Conservation (phyloP, 768 basidiomycete genomes). For the Tephrocybe sp. region DNA sequence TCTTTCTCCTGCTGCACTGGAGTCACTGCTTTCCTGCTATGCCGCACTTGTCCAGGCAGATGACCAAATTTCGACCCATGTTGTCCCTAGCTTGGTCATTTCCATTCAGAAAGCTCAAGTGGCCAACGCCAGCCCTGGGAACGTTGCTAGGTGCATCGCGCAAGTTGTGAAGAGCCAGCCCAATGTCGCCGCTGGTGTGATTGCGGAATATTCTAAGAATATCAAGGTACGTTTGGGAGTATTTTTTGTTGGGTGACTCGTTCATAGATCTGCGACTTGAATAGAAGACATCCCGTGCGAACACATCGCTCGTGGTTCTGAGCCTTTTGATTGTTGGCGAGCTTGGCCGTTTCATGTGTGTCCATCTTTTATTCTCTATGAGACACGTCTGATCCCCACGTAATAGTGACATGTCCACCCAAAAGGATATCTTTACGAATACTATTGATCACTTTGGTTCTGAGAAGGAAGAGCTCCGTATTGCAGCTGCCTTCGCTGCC, state of each 20-base stretch:
- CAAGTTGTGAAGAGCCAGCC: slow-evolving; percentile 73
- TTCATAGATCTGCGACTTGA: neutral
- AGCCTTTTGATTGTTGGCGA: slow-evolving; percentile 90
- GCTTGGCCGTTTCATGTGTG: slow-evolving; percentile 86
- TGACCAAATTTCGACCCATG: slow-evolving; percentile 73
- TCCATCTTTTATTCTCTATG: slow-evolving; percentile 13
- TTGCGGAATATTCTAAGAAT: slow-evolving; percentile 80
- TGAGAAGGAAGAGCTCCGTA: slow-evolving; percentile 81
- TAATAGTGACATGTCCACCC: slow-evolving; percentile 81
- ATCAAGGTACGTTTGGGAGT: slow-evolving; percentile 54
- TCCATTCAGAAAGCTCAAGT: slow-evolving; percentile 64
- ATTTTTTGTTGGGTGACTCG: too few relatives aligned
- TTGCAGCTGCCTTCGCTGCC: slow-evolving; percentile 92
- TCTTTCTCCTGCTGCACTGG: slow-evolving; percentile 73
- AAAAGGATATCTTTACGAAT: slow-evolving; percentile 73
- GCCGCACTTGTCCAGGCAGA: slow-evolving; percentile 80
- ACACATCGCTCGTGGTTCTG: slow-evolving; percentile 68
- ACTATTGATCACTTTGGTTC: slow-evolving; percentile 72
- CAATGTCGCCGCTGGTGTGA: slow-evolving; percentile 74
- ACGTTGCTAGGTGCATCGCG: slow-evolving; percentile 84
- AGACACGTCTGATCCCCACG: neutral
- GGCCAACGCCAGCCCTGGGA: slow-evolving; percentile 53
- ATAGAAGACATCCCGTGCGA: slow-evolving; percentile 57
- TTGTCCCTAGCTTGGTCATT: slow-evolving; percentile 73
- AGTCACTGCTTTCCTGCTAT: slow-evolving; percentile 82